Conservation (phyloP, 805 yeast genomes). For the Cyberlindnera euphorbiiphila region DNA sequence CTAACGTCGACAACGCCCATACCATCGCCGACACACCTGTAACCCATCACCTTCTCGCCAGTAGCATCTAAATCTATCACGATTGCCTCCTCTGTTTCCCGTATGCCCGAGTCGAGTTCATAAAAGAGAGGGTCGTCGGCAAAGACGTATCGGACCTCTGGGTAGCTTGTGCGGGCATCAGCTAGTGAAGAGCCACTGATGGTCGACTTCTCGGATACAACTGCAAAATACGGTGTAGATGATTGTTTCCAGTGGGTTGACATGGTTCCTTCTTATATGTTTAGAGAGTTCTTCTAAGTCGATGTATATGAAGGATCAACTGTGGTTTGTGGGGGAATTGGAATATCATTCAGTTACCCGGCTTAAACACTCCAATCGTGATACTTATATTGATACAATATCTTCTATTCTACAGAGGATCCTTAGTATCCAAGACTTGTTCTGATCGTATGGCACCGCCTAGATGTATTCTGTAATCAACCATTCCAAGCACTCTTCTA, state of each 20-base stretch:
- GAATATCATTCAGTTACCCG: too few relatives aligned
- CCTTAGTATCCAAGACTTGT: too few relatives aligned
- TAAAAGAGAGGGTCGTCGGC: constrained; percentile 25
- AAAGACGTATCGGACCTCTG: constrained; percentile 27
- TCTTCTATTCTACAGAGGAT: too few relatives aligned
- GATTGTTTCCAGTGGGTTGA: constrained; percentile 23
- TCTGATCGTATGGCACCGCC: neutral
- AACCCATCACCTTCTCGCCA: constrained; percentile 15
- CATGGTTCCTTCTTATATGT: constrained; percentile 1
- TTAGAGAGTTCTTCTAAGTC: too few relatives aligned
- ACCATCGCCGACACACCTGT: constrained; percentile 18
- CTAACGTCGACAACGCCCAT: constrained; percentile 18
- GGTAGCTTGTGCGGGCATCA: constrained; percentile 16
- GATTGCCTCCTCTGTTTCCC: constrained; percentile 23
- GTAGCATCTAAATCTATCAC: constrained; percentile 22
- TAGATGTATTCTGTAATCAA: constrained; percentile 30
- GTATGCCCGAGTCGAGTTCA: constrained; percentile 8
- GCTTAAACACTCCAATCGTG: too few relatives aligned
- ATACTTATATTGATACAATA: too few relatives aligned
- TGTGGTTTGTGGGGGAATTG: too few relatives aligned
- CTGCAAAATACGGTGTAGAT: constrained; percentile 24
- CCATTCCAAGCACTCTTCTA: constrained; percentile 58
- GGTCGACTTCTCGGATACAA: constrained; percentile 10
- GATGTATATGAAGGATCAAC: too few relatives aligned
- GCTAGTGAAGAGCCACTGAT: neutral